Evolutionary conservation across 495 filamentous ascomycete species (phyloP).

Genomic region (Penicillium herquei): DNA sequence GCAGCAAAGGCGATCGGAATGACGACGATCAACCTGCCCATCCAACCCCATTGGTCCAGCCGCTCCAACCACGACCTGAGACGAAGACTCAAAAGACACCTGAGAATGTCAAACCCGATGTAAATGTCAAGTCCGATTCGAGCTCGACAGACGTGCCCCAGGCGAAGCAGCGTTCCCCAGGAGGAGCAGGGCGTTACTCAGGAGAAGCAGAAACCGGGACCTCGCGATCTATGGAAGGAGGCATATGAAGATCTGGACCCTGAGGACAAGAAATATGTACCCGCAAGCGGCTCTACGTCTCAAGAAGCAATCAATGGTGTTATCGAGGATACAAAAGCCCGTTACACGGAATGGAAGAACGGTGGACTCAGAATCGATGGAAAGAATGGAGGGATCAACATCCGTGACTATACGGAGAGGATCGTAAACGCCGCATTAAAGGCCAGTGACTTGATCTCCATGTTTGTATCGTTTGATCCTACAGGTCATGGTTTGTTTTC

Average conservation of each 20-base stretch:
- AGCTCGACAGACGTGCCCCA: too few species aligned
- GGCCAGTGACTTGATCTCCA: slow-evolving; percentile 3
- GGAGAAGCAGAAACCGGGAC: neutral
- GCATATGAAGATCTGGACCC: neutral
- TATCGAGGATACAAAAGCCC: slow-evolving; percentile 5
- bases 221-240: neutral
- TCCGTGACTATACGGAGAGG: slow-evolving; percentile 9
- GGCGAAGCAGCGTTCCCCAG: too few species aligned
- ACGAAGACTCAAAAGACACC: neutral
- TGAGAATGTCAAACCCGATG: neutral
- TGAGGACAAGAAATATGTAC: neutral
- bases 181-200: neutral
- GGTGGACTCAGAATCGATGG: slow-evolving; percentile 5
- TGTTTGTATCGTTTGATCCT: slow-evolving; percentile 10
- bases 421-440: slow-evolving; percentile 3
- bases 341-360: slow-evolving; percentile 5
- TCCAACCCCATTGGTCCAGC: neutral
- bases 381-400: slow-evolving; percentile 5
- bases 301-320: neutral
- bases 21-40: neutral
- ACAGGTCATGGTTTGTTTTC: slow-evolving; percentile 10
- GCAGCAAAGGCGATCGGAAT: neutral
- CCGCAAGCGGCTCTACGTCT: neutral
- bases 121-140: too few species aligned
- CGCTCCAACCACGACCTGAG: neutral